Percentiles rank a stretch among this genome's conserved stretches.
Evolutionary conservation across 331 rosid species (phyloP).

Genomic region (Acacia concinna): DNA sequence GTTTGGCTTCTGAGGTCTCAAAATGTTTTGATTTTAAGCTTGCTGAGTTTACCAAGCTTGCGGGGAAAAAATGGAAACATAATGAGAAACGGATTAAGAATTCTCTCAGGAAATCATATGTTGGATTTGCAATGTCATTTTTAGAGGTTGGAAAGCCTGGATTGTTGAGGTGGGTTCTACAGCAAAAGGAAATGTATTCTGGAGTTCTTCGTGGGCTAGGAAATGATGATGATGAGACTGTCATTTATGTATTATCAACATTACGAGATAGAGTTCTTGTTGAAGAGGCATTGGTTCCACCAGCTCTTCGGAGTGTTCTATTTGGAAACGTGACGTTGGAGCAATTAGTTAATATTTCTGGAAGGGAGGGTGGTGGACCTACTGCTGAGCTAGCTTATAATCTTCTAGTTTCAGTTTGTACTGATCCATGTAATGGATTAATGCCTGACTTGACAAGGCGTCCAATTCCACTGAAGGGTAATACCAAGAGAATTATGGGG

Average conservation of each 20-base stretch:
- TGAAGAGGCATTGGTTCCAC: slow-evolving; percentile 67
- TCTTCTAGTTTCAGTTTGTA: slow-evolving; percentile 70
- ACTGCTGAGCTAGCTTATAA: slow-evolving; percentile 61
- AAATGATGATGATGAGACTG: slow-evolving; percentile 78
- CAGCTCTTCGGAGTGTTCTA: slow-evolving; percentile 79
- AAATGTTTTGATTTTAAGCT: slow-evolving; percentile 75
- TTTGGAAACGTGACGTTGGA: slow-evolving; percentile 83
- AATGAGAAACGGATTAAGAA: slow-evolving; percentile 35
- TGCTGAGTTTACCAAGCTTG: slow-evolving; percentile 49
- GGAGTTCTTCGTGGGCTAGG: slow-evolving; percentile 71
- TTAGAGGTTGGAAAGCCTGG: slow-evolving; percentile 87
- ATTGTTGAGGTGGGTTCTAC: slow-evolving; percentile 74
- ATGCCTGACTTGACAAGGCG: slow-evolving; percentile 70
- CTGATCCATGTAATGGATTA: slow-evolving; percentile 76
- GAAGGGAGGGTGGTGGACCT: slow-evolving; percentile 60
- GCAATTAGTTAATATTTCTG: slow-evolving; percentile 64
- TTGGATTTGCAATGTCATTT: slow-evolving; percentile 90
- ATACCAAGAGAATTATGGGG: slow-evolving; percentile 62
- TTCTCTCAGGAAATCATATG: slow-evolving; percentile 65
- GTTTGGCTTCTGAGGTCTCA: slow-evolving; percentile 70
- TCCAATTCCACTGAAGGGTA: slow-evolving; percentile 69
- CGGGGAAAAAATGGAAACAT: slow-evolving; percentile 32
- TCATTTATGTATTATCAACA: slow-evolving; percentile 65
- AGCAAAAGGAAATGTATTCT: slow-evolving; percentile 82
- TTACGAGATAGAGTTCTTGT: slow-evolving; percentile 67